Evolutionary conservation across 2,329 filamentous ascomycete genomes (phyloP).

Genomic region (Huntiella bhutanensis): DNA sequence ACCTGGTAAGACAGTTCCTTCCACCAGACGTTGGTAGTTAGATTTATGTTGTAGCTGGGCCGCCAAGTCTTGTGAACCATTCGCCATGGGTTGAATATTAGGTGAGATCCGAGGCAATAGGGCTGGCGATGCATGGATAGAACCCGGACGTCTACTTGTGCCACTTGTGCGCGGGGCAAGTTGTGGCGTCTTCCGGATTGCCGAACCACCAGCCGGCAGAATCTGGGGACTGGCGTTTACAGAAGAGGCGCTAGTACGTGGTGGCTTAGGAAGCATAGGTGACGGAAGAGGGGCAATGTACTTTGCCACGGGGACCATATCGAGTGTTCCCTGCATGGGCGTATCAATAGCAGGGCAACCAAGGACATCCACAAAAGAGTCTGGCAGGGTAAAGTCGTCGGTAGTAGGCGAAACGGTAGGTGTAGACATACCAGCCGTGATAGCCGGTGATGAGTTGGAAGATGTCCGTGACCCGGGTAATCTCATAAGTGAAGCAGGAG

Average conservation of each 20-base stretch:
- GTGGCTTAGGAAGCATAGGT: slow-evolving; percentile 24
- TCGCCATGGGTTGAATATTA: slow-evolving; percentile 76
- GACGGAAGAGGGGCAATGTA: slow-evolving; percentile 28
- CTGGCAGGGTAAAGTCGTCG: slow-evolving; percentile 44
- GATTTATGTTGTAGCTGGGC: slow-evolving; percentile 83
- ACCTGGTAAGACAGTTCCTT: slow-evolving; percentile 77
- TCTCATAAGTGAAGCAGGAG: slow-evolving; percentile 76
- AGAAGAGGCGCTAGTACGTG: slow-evolving; percentile 22
- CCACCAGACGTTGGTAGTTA: slow-evolving; percentile 93
- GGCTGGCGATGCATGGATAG: slow-evolving; percentile 68
- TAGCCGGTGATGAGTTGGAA: slow-evolving; percentile 25
- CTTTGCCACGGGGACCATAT: slow-evolving; percentile 21
- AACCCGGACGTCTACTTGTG: slow-evolving; percentile 48
- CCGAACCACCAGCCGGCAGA: slow-evolving; percentile 28
- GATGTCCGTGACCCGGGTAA: slow-evolving; percentile 23
- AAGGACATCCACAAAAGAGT: slow-evolving; percentile 32
- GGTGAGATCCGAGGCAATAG: slow-evolving; percentile 79
- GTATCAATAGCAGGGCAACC: slow-evolving; percentile 17
- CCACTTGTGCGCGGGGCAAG: slow-evolving; percentile 32
- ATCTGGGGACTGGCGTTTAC: slow-evolving; percentile 49
- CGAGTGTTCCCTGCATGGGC: not conserved
- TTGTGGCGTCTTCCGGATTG: slow-evolving; percentile 33
- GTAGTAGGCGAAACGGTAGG: slow-evolving; percentile 1
- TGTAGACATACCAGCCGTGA: not conserved
- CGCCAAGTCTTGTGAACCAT: slow-evolving; percentile 38